Base-by-base conservation (phyloP, 495 filamentous ascomycete genomes). In the Emericellopsis terricola region DNA sequence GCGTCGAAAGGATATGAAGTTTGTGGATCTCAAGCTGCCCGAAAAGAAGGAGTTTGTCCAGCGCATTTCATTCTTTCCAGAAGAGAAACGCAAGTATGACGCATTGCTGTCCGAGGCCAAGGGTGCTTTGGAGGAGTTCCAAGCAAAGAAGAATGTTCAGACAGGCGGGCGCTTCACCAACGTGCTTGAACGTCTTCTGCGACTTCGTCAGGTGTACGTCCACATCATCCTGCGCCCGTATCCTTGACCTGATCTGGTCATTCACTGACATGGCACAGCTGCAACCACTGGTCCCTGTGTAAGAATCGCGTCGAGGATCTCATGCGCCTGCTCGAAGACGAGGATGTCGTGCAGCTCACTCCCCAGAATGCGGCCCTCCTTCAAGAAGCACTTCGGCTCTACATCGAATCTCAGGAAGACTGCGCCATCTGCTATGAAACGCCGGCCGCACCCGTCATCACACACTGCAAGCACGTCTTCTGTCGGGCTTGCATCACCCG, bases 271-370 rank as follows among this genome's bases (percentile, higher is more conserved):
- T 2, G 15, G 16, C 17, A 9, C 21, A 36, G 14, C 19, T 62
- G 86, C 53, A 83, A 87, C 40, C 86, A 93, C 51, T 87, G 81
- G 80, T 73, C 72, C 9, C 62, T 94, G 2, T 81, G 78, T 49
- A 77, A 80, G 21, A 60, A 69, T 16, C 74, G 81, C 3, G 57
- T 91, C 11, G 66, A 69, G n/a, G 69, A 75, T 13, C 64, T 93
- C 4, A 55, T 84, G 38, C 57, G 62, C 7, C 55, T 78, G 6
- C 56, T 91, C 18, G 81, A 79, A 17, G 58, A 68, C 15, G 51
- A 75, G 26, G 68, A 72, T 32, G 57, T 76, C 2, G 76, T 91
- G 0, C 65, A 68, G 3, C 60, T 92, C 16, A 94, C 67, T 1
- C 64, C 68, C 2, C 75, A 86, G 47, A 92, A 91, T 39, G 50